Conservation (phyloP, 176 grass and related monocot species). For the Zea luxurians region DNA sequence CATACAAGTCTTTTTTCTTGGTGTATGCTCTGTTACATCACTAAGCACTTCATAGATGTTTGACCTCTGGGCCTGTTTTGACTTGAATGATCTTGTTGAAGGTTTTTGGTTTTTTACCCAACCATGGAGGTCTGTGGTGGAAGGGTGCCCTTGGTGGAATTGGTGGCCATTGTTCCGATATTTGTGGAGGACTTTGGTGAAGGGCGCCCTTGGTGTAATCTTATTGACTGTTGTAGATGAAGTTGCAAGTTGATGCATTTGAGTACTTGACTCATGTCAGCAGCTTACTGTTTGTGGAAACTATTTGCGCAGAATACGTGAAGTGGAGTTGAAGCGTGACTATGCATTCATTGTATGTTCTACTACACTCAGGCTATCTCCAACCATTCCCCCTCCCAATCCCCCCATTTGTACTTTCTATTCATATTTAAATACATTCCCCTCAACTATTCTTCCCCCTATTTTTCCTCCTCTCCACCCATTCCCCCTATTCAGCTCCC, state of each 20-base stretch:
- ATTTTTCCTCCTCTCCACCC: too few relatives aligned
- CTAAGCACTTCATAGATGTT: conserved; percentile 48
- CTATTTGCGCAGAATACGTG: conserved; percentile 95
- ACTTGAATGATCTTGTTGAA: conserved; percentile 99
- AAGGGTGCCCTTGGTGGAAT: conserved; percentile 91
- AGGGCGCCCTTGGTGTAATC: conserved; percentile 85
- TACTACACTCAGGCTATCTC: too few relatives aligned
- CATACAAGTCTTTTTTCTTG: background rate
- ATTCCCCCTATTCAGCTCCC: too few relatives aligned
- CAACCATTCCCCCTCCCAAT: too few relatives aligned
- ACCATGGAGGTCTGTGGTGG: conserved; percentile 80
- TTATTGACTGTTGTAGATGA: conserved; percentile 71
- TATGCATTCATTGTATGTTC: conserved; percentile 96
- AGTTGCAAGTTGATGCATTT: conserved; percentile 58
- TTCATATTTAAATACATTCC: too few relatives aligned
- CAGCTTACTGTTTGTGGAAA: conserved; percentile 85
- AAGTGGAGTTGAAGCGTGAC: conserved; percentile 99
- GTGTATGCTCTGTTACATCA: conserved; percentile 35
- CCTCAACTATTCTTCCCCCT: too few relatives aligned
- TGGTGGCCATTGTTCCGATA: conserved; percentile 86
- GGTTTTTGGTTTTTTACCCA: conserved; percentile 94
- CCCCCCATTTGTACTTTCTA: too few relatives aligned
- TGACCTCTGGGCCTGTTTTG: conserved; percentile 57
- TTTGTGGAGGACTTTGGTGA: conserved; percentile 92
- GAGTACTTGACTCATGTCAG: conserved; percentile 58